Conservation (phyloP, 2,329 filamentous ascomycete species). For the Capronia epimyces region DNA sequence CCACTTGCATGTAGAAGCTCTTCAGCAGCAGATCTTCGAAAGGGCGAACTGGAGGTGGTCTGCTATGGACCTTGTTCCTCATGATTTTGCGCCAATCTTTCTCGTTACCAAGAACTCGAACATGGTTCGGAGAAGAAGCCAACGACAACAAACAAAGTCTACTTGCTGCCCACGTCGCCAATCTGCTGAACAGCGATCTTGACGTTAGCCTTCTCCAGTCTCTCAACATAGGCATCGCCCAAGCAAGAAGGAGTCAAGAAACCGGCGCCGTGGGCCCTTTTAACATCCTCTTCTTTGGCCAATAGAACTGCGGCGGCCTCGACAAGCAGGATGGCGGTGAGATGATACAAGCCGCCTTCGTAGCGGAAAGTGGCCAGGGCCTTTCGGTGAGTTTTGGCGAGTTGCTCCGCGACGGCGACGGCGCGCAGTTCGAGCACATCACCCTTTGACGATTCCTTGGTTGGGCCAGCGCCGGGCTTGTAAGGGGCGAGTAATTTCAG, state of each 20-base stretch:
- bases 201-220: slow-evolving; percentile 42
- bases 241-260: slow-evolving; percentile 46
- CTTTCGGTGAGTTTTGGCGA: slow-evolving; percentile 34
- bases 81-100: too few relatives aligned
- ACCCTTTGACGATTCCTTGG: slow-evolving; percentile 38
- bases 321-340: slow-evolving; percentile 42
- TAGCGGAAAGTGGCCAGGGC: slow-evolving; percentile 41
- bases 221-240: slow-evolving; percentile 44
- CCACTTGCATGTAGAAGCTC: too few relatives aligned
- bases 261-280: slow-evolving; percentile 40
- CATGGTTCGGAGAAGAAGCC: not conserved
- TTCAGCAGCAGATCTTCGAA: too few relatives aligned
- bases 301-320: slow-evolving; percentile 45
- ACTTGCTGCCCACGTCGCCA: slow-evolving; percentile 29
- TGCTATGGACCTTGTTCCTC: too few relatives aligned
- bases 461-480: slow-evolving; percentile 48
- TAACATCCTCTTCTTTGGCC: slow-evolving; percentile 36
- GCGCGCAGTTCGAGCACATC: slow-evolving; percentile 42
- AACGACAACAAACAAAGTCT: not conserved
- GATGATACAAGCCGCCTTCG: slow-evolving; percentile 40
- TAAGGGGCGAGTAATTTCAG: slow-evolving; percentile 42
- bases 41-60: too few relatives aligned
- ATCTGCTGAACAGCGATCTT: slow-evolving; percentile 34
- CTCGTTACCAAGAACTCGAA: too few relatives aligned
- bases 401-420: slow-evolving; percentile 42